These are phyloP conservation scores for Linum tenue DNA, from an alignment of 345 rosid genomes.

Conservation along the genomic window DNA sequence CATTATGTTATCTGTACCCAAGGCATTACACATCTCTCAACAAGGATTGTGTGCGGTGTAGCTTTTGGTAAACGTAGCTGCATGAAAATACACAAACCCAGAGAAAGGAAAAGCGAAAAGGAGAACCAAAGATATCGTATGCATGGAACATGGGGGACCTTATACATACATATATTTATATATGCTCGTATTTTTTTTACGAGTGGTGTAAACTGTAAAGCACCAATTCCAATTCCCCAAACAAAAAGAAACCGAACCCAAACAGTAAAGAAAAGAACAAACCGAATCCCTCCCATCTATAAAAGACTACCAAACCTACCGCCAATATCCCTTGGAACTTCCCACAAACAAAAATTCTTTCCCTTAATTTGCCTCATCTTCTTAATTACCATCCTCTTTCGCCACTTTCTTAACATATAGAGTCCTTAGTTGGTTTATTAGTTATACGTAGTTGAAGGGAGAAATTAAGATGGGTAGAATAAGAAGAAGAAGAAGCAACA, in stretches of 20 bases:
- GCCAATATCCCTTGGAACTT: neutral
- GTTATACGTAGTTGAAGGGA: neutral
- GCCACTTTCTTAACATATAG: too few species aligned
- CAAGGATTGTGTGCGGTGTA: neutral
- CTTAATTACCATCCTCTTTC: neutral
- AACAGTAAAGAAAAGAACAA: conserved; percentile 24
- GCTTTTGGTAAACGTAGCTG: conserved; percentile 9
- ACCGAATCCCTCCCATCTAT: neutral
- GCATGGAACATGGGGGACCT: conserved; percentile 22
- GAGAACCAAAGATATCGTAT: neutral
- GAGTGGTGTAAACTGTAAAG: neutral
- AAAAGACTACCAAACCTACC: neutral
- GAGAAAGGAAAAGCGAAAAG: conserved; percentile 19
- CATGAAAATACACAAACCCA: conserved; percentile 42
- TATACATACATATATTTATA: conserved; percentile 15
- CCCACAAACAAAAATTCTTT: conserved; percentile 12
- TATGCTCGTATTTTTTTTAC: neutral
- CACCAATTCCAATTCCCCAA: neutral
- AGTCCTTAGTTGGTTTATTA: neutral
- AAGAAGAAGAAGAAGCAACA: conserved; percentile 12
- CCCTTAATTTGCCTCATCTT: conserved; percentile 13
- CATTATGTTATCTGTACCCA: too few species aligned
- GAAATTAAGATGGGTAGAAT: conserved; percentile 8
- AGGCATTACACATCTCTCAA: too few species aligned
- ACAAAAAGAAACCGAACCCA: neutral